Base-by-base conservation (phyloP, 331 rosid species). In the Quercus phellos region DNA sequence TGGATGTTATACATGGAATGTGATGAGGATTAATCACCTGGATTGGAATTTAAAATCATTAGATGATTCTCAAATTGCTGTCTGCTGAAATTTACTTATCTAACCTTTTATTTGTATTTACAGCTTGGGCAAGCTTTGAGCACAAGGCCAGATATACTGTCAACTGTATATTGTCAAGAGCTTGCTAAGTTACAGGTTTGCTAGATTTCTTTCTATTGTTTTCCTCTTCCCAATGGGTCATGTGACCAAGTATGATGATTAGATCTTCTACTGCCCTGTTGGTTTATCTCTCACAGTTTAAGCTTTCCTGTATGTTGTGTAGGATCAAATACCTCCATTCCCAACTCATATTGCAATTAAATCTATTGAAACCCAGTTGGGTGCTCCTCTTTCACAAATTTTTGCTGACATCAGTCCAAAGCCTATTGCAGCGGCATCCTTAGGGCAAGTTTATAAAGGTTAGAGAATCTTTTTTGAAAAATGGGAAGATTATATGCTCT, bases 111-210 rank as follows among this genome's bases (percentile, higher is more conserved):
- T 81, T 75, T 84, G 60, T 82, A 80, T 80, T 78, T 85, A 70
- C 97, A 94, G 99, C 98, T 94, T 77, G 98, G 99, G 60, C 99
- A 91, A 86, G 99, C 99, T 72, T 84, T 94, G 83, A 92, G 99
- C 90, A 94, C 99, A 9, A 89, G 99, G 85, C 96, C 94, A 54
- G 99, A 94, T 84, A 87, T 92, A 86, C 76, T 94, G 70, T 87
- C 99, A 70, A 71, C 89, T 21, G 73, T 92, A 74, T 94, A 90
- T 82, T 94, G 99, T 80, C 93, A 88, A 88, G 99, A 94, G 80
- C 97, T 94, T 75, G 89, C 91, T 60, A 81, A 88, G 89, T 83
- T 94, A 83, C 99, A 92, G 97, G 99, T 94, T 75, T 79, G 24
- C 61, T 74, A 70, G 53, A 73, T 80, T 59, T 77, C 55, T 82